A percentile compares a stretch with the other conserved stretches of the same genome.
These are phyloP conservation scores for Polytrichum formosum DNA, from an alignment of 225 moss, liverwort and hornwort genomes.

Conservation along the genomic window DNA sequence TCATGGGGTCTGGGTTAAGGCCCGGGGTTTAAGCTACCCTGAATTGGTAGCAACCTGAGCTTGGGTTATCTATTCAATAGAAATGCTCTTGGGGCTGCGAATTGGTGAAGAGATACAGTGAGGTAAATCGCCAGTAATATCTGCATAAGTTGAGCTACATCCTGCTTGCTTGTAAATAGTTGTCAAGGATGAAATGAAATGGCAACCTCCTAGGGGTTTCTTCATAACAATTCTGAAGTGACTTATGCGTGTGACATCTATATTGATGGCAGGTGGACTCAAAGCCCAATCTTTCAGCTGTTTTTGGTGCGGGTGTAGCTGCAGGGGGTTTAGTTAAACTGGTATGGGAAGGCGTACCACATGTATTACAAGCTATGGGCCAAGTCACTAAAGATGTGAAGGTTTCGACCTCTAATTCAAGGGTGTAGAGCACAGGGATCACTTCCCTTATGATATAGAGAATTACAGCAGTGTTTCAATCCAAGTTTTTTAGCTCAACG, in stretches of 20 bases:
- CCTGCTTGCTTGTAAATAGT: too few species aligned
- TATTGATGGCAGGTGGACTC: slow-evolving; percentile 46
- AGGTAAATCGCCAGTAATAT: too few species aligned
- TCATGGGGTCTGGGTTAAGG: too few species aligned
- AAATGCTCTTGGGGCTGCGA: too few species aligned
- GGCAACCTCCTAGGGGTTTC: neutral
- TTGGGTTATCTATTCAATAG: too few species aligned
- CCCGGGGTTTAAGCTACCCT: too few species aligned
- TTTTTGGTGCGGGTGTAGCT: slow-evolving; percentile 73
- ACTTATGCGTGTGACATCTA: neutral
- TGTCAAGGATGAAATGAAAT: too few species aligned
- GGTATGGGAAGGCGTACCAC: slow-evolving; percentile 64
- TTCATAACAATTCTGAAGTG: neutral
- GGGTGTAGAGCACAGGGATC: slow-evolving; percentile 14
- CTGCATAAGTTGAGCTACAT: too few species aligned
- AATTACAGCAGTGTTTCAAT: slow-evolving; percentile 10
- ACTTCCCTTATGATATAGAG: too few species aligned
- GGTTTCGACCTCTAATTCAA: slow-evolving; percentile 41
- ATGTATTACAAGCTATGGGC: slow-evolving; percentile 51
- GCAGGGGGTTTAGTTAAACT: slow-evolving; percentile 68
- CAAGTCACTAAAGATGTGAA: slow-evolving; percentile 39
- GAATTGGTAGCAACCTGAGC: too few species aligned
- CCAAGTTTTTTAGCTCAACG: neutral
- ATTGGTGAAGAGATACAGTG: too few species aligned
- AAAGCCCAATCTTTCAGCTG: slow-evolving; percentile 58